phyloP scores from a whole-genome alignment of 2,329 filamentous ascomycete species.

The Fusarium brachygibbosum region DNA sequence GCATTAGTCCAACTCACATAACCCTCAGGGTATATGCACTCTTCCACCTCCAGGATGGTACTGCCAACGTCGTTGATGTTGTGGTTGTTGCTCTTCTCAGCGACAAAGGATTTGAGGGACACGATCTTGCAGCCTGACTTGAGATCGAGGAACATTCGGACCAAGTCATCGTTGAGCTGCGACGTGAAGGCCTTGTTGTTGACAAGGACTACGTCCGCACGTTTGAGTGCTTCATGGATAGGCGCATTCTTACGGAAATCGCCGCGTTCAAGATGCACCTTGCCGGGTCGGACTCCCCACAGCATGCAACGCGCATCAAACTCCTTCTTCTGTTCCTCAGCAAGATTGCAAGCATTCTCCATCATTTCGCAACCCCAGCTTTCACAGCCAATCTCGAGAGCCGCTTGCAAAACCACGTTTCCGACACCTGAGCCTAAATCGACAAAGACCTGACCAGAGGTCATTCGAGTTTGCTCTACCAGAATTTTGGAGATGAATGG shows the following conservation, averaged over 20 bases:
- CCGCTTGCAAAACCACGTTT: conserved; percentile 94
- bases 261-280: conserved; percentile 83
- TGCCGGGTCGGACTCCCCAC: conserved; percentile 87
- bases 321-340: conserved; percentile 83
- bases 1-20: conserved; percentile 95
- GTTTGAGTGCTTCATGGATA: conserved; percentile 80
- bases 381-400: conserved; percentile 92
- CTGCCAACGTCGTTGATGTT: conserved; percentile 84
- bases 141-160: conserved; percentile 92
- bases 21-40: conserved; percentile 70
- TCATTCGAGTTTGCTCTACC: conserved; percentile 79
- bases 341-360: conserved; percentile 87
- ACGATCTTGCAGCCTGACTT: conserved; percentile 92
- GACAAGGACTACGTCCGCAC: conserved; percentile 94
- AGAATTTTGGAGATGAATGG: conserved; percentile 88
- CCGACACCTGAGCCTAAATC: conserved; percentile 96
- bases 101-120: conserved; percentile 91
- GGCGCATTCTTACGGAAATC: conserved; percentile 82
- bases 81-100: conserved; percentile 79
- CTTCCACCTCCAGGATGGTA: conserved; percentile 83
- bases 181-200: conserved; percentile 98
- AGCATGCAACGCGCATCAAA: conserved; percentile 87
- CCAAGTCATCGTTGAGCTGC: conserved; percentile 84
- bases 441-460: conserved; percentile 87
- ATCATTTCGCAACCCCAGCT: conserved; percentile 98